Percentiles rank a stretch among this genome's conserved stretches.
Conservation (phyloP, 2,329 filamentous ascomycete genomes). For the Colletotrichum higginsianum region DNA sequence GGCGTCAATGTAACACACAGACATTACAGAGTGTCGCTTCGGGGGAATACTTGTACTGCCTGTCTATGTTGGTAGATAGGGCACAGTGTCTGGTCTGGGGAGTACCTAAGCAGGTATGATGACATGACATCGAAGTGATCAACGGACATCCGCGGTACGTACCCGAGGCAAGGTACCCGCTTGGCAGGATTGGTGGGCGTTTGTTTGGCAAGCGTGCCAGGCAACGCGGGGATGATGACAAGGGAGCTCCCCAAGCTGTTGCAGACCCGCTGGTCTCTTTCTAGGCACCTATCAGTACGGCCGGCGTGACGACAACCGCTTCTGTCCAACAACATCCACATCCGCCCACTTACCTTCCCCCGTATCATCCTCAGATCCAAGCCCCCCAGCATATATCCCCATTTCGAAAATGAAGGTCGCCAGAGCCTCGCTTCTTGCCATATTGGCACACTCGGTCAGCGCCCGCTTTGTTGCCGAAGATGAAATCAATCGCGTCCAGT, state of each 20-base stretch:
- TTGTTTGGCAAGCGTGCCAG: conserved; percentile 9
- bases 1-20: neutral
- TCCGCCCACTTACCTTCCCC: conserved; percentile 24
- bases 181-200: conserved; percentile 7
- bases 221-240: conserved; percentile 20
- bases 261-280: conserved; percentile 4
- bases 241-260: conserved; percentile 23
- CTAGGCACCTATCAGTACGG: conserved; percentile 20
- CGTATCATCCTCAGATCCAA: conserved; percentile 23
- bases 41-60: no score
- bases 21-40: neutral
- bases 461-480: conserved; percentile 70
- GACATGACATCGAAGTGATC: conserved; percentile 10
- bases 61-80: no score
- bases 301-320: conserved; percentile 16
- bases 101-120: neutral
- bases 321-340: conserved; percentile 27
- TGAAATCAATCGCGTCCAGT: conserved; percentile 66
- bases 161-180: conserved; percentile 9
- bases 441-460: conserved; percentile 68
- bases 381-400: neutral
- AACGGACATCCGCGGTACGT: conserved; percentile 30
- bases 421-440: conserved; percentile 66
- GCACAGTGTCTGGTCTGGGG: neutral
- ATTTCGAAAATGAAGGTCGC: conserved; percentile 65